These are phyloP conservation scores for Trichoderma atrobrunneum DNA, from an alignment of 2,329 filamentous ascomycete genomes.

Conservation along the genomic window DNA sequence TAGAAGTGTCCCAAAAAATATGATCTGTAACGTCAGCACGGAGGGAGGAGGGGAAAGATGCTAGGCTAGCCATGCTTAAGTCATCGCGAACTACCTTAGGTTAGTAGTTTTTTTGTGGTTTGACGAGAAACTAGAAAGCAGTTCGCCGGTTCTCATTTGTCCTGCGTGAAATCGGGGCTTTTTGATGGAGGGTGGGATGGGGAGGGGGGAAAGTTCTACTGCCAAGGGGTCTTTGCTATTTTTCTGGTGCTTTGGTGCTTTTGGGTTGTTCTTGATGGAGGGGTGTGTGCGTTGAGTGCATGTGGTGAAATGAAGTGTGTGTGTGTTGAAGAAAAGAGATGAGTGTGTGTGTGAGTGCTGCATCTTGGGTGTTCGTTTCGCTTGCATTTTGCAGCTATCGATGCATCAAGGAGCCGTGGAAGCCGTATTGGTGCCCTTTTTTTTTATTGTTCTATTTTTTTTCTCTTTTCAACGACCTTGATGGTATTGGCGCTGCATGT, in stretches of 20 bases:
- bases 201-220: background rate
- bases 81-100: background rate
- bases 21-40: constrained; percentile 13
- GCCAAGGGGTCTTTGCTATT: background rate
- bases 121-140: background rate
- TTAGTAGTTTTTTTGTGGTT: background rate
- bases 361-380: background rate
- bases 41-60: background rate
- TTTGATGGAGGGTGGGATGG: background rate
- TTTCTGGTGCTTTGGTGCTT: background rate
- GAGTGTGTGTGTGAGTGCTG: background rate
- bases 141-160: background rate
- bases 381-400: background rate
- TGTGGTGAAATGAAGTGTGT: background rate
- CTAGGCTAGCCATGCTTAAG: constrained; percentile 8
- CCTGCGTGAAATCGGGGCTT: background rate
- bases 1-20: background rate
- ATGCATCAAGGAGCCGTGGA: background rate
- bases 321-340: too few species aligned
- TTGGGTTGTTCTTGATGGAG: background rate
- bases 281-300: background rate
- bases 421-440: background rate
- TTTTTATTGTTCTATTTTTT: background rate
- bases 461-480: background rate
- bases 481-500: background rate